Base-by-base conservation (phyloP, 2,329 filamentous ascomycete species). In the Sporothrix variecibatus region DNA sequence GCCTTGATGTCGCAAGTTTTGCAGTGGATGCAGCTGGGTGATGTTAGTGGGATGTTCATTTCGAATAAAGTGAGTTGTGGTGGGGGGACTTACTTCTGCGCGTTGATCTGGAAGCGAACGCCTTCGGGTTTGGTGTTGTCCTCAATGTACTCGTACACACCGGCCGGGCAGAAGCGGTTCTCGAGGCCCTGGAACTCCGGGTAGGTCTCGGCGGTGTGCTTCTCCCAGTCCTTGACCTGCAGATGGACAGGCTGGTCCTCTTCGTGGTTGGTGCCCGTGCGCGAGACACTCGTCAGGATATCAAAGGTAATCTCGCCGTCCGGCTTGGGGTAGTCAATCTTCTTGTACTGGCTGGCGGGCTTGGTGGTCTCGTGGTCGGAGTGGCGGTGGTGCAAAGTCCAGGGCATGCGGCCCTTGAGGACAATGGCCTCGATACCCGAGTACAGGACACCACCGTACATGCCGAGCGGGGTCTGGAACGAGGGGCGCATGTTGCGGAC, bases 1-100 rank as follows among this genome's bases (percentile, higher is more conserved):
- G 94, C 95, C 86, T 99, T 99, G 85, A 99, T 99, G 83, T 99
- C 96, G 82, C 96, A 99, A 17, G 96, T 99, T 88, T 99, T 99
- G 88, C 96, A 99, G 84, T 99, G 96, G 77, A 99, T 97, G 82
- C 96, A 99, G 84, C 95, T 97, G 78, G 56, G 56, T 23, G 3
- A 5, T 34, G 72, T 74, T 60, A 75, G 72, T 11, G 11, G 6
- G n/a, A n/a, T 17, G 62, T 20, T 7, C n/a, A 56, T 58, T 40
- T 26, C 15, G 6, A 49, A 53, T 34, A 6, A 20, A n/a, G 12
- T 70, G 1, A 69, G 81, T 81, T 80, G 84, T 77, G 34, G 65
- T 76, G 40, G 49, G 51, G 49, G 3, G 46, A 90, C 94, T 90
- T 87, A 97, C 94, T 98, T 98, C 83, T 98, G 95, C 68, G 95